Conservation (phyloP, 2,329 filamentous ascomycete species). For the Blastomyces percursus region DNA sequence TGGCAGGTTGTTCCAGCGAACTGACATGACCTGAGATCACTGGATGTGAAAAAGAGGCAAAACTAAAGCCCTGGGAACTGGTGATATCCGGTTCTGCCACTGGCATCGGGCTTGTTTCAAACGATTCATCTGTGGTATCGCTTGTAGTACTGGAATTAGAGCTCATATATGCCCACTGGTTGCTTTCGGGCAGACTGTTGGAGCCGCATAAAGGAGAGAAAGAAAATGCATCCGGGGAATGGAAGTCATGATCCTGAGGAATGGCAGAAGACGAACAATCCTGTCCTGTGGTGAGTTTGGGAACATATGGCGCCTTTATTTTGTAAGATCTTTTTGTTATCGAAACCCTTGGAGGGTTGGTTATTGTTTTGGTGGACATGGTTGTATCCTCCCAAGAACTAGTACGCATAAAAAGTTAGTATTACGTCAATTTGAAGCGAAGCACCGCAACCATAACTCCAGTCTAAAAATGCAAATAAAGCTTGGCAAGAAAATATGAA, state of each 20-base stretch:
- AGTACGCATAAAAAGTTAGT: slow-evolving; percentile 14
- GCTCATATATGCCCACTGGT: slow-evolving; percentile 28
- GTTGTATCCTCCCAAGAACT: slow-evolving; percentile 1
- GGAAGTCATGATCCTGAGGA: slow-evolving; percentile 35
- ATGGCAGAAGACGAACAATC: slow-evolving; percentile 30
- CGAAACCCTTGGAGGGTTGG: slow-evolving; percentile 28
- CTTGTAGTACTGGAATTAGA: slow-evolving; percentile 15
- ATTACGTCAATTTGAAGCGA: slow-evolving; percentile 13
- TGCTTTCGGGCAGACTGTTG: slow-evolving; percentile 27
- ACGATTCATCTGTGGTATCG: slow-evolving; percentile 21
- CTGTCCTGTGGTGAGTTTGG: slow-evolving; percentile 29
- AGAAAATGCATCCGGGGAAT: slow-evolving; percentile 33
- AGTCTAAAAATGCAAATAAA: background rate
- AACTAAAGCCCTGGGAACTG: slow-evolving; percentile 34
- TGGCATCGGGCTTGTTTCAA: slow-evolving; percentile 29
- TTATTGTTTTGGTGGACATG: slow-evolving; percentile 32
- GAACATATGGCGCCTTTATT: slow-evolving; percentile 25
- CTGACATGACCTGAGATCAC: slow-evolving; percentile 28
- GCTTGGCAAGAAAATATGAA: background rate
- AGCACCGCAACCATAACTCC: background rate
- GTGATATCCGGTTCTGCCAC: slow-evolving; percentile 29
- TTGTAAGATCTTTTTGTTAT: slow-evolving; percentile 23
- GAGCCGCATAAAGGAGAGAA: slow-evolving; percentile 29
- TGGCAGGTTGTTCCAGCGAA: slow-evolving; percentile 23
- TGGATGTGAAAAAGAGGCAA: slow-evolving; percentile 32